Percentiles rank a stretch among this genome's conserved stretches.
These are phyloP conservation scores for Fagus crenata DNA, from an alignment of 306 rosid genomes.

Conservation along the genomic window DNA sequence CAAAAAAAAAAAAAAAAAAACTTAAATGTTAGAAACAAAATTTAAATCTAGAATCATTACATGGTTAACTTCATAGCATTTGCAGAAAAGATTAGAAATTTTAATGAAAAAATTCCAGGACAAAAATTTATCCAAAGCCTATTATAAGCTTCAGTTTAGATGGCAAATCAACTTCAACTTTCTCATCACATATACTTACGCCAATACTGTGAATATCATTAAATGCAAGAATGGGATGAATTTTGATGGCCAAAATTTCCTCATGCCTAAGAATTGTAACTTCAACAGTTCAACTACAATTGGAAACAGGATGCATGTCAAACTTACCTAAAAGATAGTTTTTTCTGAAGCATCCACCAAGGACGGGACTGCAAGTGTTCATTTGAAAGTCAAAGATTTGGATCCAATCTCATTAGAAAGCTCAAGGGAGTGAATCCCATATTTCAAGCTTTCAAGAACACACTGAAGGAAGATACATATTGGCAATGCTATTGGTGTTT, in stretches of 20 bases:
- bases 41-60: background rate
- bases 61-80: background rate
- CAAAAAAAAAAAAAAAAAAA: too few relatives aligned
- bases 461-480: conserved; percentile 43
- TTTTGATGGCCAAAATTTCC: conserved; percentile 16
- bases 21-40: background rate
- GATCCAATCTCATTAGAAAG: conserved; percentile 81
- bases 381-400: conserved; percentile 75
- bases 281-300: background rate
- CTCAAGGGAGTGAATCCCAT: conserved; percentile 72
- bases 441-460: conserved; percentile 69
- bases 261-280: background rate
- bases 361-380: conserved; percentile 88
- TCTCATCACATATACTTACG: too few relatives aligned
- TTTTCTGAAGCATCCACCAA: conserved; percentile 93
- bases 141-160: background rate
- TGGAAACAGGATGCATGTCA: conserved; percentile 14
- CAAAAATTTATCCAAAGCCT: background rate
- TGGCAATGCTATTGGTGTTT: too few relatives aligned
- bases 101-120: too few relatives aligned
- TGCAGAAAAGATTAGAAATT: background rate
- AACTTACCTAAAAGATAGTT: conserved; percentile 86
- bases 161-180: background rate
- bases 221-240: conserved; percentile 8
- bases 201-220: too few relatives aligned